These are phyloP conservation scores for Schizonepeta tenuifolia DNA, from an alignment of 257 asterid genomes.

Conservation along the genomic window DNA sequence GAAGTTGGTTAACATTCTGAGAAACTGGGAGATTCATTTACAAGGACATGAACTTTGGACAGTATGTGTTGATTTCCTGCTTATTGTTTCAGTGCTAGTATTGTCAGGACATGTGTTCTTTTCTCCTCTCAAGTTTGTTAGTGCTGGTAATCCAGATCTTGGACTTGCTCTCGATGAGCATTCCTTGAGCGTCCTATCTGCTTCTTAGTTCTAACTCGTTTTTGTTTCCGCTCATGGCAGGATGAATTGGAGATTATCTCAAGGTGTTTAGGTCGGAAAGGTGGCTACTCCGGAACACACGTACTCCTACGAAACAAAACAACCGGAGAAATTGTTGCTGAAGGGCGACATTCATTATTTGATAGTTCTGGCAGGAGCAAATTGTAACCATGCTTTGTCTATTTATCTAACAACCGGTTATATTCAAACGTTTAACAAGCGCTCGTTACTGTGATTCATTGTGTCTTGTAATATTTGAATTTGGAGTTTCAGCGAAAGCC, in stretches of 20 bases:
- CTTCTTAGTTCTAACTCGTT: background rate
- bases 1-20: background rate
- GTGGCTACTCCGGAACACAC: constrained; percentile 61
- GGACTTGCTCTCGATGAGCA: too few species aligned
- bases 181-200: too few species aligned
- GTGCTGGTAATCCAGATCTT: too few species aligned
- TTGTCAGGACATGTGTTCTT: too few species aligned
- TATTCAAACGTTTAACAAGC: too few species aligned
- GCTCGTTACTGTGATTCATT: too few species aligned
- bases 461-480: too few species aligned
- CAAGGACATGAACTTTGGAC: background rate
- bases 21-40: background rate
- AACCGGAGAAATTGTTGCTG: constrained; percentile 82
- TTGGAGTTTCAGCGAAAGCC: too few species aligned
- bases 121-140: too few species aligned
- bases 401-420: background rate
- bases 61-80: background rate
- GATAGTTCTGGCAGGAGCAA: constrained; percentile 56
- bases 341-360: constrained; percentile 81
- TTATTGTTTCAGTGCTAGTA: too few species aligned
- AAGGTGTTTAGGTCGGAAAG: constrained; percentile 54
- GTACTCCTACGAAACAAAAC: constrained; percentile 66
- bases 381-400: constrained; percentile 39
- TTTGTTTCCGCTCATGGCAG: constrained; percentile 37
- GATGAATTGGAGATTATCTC: constrained; percentile 79